Conservation (phyloP, 805 yeast species). For the Kodamaea sagamina region DNA sequence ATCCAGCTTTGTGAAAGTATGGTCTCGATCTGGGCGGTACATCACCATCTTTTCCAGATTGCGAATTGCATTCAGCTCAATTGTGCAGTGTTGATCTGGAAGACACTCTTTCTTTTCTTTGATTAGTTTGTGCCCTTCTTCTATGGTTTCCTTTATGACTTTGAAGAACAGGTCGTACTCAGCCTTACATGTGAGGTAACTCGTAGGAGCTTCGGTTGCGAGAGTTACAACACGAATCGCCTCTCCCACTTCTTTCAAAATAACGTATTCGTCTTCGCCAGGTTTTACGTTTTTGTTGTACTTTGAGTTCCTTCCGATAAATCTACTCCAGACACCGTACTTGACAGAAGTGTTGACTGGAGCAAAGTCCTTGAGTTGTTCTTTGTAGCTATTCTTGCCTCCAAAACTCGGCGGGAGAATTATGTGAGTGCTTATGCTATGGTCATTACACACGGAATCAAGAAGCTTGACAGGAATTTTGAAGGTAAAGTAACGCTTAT, state of each 20-base stretch:
- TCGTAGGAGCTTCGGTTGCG: not conserved
- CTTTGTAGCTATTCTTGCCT: slow-evolving; percentile 16
- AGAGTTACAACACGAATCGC: slow-evolving; percentile 27
- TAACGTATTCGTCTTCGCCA: slow-evolving; percentile 42
- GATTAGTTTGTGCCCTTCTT: slow-evolving; percentile 1
- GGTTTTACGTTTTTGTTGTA: slow-evolving; percentile 35
- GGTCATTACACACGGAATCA: slow-evolving; percentile 38
- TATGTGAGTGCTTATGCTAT: slow-evolving; percentile 26
- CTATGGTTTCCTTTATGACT: slow-evolving; percentile 1
- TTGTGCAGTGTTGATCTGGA: not conserved
- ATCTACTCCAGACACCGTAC: slow-evolving; percentile 38
- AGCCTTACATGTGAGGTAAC: not conserved
- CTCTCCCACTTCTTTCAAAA: slow-evolving; percentile 32
- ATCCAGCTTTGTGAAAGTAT: slow-evolving; percentile 2
- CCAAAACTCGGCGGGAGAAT: slow-evolving; percentile 40
- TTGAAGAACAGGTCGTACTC: slow-evolving; percentile 1
- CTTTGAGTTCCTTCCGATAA: slow-evolving; percentile 40
- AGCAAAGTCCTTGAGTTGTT: slow-evolving; percentile 29
- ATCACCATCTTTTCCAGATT: not conserved
- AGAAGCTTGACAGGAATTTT: slow-evolving; percentile 38
- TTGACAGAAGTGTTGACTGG: slow-evolving; percentile 27
- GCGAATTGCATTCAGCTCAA: not conserved
- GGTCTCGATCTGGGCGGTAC: not conserved
- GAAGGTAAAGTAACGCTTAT: slow-evolving; percentile 45
- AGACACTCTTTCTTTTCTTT: not conserved